Conservation (phyloP, 2,329 filamentous ascomycete species). For the Aspergillus ochraceoroseus region DNA sequence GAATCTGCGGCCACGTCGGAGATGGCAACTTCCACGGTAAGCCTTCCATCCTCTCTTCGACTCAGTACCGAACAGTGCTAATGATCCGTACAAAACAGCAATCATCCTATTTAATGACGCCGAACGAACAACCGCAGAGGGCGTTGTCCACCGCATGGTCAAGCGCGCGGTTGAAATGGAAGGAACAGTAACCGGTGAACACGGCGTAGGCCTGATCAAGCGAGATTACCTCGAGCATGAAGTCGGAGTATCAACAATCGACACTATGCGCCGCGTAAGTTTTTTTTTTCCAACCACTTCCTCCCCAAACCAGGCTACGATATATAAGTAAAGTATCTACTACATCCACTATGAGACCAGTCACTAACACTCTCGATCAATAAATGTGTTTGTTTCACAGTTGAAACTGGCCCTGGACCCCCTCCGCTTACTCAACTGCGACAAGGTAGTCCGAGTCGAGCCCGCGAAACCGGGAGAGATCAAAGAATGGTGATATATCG, state of each 20-base stretch:
- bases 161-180: constrained; percentile 65
- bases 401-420: constrained; percentile 62
- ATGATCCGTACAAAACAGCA: constrained; percentile 35
- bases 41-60: constrained; percentile 11
- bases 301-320: too few species aligned
- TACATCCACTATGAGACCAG: too few species aligned
- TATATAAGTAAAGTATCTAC: too few species aligned
- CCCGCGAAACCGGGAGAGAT: constrained; percentile 48
- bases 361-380: too few species aligned
- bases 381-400: too few species aligned
- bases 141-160: constrained; percentile 64
- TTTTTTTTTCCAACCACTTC: neutral
- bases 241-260: constrained; percentile 56
- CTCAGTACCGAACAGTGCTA: neutral
- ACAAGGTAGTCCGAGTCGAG: constrained; percentile 59
- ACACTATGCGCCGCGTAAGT: constrained; percentile 60
- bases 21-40: constrained; percentile 69
- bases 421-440: constrained; percentile 60
- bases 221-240: constrained; percentile 61
- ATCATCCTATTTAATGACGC: constrained; percentile 59
- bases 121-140: constrained; percentile 53
- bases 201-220: constrained; percentile 66
- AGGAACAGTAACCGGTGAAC: constrained; percentile 67
- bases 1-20: constrained; percentile 68
- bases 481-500: constrained; percentile 45